Conservation (phyloP, 2,329 filamentous ascomycete genomes). For the Tolypocladium pustulatum region DNA sequence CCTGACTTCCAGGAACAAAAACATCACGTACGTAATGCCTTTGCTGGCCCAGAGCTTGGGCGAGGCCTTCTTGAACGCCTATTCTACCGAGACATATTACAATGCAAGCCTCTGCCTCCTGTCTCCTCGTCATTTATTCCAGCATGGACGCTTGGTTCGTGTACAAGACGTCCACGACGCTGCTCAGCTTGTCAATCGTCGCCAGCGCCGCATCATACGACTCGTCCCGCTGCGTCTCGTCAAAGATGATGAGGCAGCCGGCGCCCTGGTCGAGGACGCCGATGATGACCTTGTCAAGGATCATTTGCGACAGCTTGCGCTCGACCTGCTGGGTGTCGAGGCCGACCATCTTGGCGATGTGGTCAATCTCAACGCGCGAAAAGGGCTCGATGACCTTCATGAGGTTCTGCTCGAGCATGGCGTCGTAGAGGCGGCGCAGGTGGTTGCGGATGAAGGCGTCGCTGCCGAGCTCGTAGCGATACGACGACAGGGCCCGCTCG, state of each 20-base stretch:
- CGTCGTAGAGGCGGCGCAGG: conserved; percentile 89
- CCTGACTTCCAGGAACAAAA: background rate
- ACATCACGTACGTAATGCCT: background rate
- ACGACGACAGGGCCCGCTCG: conserved; percentile 80
- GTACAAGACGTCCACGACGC: conserved; percentile 94
- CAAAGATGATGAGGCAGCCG: conserved; percentile 94
- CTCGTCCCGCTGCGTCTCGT: conserved; percentile 88
- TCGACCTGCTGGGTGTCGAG: conserved; percentile 95
- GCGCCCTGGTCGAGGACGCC: conserved; percentile 94
- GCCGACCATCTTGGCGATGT: conserved; percentile 96
- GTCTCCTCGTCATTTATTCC: conserved; percentile 47
- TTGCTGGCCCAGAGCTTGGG: conserved; percentile 6
- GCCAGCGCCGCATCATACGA: conserved; percentile 88
- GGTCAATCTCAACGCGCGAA: conserved; percentile 89
- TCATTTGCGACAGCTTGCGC: conserved; percentile 98
- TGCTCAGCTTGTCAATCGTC: conserved; percentile 94
- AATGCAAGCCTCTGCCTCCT: conserved; percentile 9
- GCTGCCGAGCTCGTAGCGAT: conserved; percentile 86
- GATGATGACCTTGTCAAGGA: conserved; percentile 96
- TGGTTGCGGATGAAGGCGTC: conserved; percentile 97
- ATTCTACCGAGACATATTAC: conserved; percentile 20
- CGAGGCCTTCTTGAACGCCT: conserved; percentile 17
- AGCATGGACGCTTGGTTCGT: conserved; percentile 93
- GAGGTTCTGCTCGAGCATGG: conserved; percentile 98
- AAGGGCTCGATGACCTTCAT: conserved; percentile 99